Conservation (phyloP, 495 filamentous ascomycete genomes). For the Podospora bellae-mahoneyi region DNA sequence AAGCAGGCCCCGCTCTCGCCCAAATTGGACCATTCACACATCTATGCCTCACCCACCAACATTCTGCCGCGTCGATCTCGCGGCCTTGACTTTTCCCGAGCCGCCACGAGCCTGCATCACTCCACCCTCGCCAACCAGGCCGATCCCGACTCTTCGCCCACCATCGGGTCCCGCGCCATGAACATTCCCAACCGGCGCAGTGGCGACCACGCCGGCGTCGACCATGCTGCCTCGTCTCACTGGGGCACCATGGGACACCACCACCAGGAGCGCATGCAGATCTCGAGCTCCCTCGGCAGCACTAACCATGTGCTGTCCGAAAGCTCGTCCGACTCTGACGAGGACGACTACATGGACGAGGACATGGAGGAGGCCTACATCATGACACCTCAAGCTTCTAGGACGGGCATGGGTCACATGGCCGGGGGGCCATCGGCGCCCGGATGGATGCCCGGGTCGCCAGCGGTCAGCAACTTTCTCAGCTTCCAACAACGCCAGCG, state of each 20-base stretch:
- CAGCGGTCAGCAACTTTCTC: constrained; percentile 65
- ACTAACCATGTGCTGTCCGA: constrained; percentile 75
- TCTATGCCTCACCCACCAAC: constrained; percentile 73
- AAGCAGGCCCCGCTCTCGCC: constrained; percentile 75
- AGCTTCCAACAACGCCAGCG: constrained; percentile 76
- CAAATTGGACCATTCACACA: constrained; percentile 75
- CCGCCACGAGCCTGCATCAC: constrained; percentile 92
- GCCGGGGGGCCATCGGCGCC: constrained; percentile 34
- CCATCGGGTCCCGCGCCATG: constrained; percentile 72
- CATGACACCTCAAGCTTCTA: constrained; percentile 63
- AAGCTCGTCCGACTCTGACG: constrained; percentile 71
- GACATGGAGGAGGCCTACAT: constrained; percentile 76
- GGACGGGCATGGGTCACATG: constrained; percentile 51
- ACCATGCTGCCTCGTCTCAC: constrained; percentile 41
- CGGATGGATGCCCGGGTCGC: constrained; percentile 53
- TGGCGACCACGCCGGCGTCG: constrained; percentile 36
- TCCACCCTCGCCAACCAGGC: constrained; percentile 85
- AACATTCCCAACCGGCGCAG: constrained; percentile 59
- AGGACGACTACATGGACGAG: constrained; percentile 75
- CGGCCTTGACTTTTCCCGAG: constrained; percentile 87
- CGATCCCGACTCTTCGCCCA: constrained; percentile 92
- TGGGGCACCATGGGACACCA: constrained; percentile 47
- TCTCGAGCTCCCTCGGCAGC: constrained; percentile 84
- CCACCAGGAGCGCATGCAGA: constrained; percentile 61
- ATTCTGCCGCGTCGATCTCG: constrained; percentile 82